Percentiles rank a stretch among this genome's conserved stretches.
phyloP scores from a whole-genome alignment of 768 basidiomycete genomes.

The Postia placenta region DNA sequence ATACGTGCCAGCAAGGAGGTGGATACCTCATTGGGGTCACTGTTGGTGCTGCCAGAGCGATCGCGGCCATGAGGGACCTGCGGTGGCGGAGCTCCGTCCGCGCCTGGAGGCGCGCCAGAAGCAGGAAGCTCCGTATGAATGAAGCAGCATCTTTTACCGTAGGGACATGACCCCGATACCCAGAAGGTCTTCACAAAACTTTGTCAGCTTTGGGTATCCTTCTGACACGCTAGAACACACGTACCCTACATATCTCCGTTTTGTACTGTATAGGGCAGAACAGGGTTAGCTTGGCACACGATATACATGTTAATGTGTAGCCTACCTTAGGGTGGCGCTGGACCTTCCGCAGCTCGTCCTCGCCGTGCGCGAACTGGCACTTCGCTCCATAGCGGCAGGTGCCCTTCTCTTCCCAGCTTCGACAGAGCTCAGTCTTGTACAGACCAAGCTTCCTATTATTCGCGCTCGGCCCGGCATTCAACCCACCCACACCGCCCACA shows the following conservation, averaged over 20 bases:
- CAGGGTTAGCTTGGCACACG: slow-evolving; percentile 7
- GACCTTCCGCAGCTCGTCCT: slow-evolving; percentile 82
- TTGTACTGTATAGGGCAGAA: slow-evolving; percentile 57
- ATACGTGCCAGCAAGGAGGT: slow-evolving; percentile 76
- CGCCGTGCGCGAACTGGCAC: slow-evolving; percentile 92
- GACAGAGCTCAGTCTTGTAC: slow-evolving; percentile 87
- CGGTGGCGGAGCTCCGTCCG: slow-evolving; percentile 46
- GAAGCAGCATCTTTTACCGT: slow-evolving; percentile 90
- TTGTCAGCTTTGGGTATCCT: neutral
- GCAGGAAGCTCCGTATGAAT: slow-evolving; percentile 83
- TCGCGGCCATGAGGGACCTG: slow-evolving; percentile 42
- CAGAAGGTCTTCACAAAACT: slow-evolving; percentile 67
- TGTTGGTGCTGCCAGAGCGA: slow-evolving; percentile 69
- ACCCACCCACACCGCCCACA: slow-evolving; percentile 26
- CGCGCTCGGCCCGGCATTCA: slow-evolving; percentile 68
- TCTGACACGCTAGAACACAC: slow-evolving; percentile 22
- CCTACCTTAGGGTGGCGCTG: slow-evolving; percentile 82
- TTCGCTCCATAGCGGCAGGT: slow-evolving; percentile 80
- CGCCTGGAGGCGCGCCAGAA: slow-evolving; percentile 50
- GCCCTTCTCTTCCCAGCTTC: slow-evolving; percentile 92
- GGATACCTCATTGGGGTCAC: slow-evolving; percentile 67
- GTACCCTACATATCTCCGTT: slow-evolving; percentile 87
- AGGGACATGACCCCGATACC: slow-evolving; percentile 90
- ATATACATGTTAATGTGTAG: slow-evolving; percentile 5
- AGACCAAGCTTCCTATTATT: slow-evolving; percentile 88